Conservation (phyloP, 2,329 filamentous ascomycete species). For the Calcarisporium arbuscula region DNA sequence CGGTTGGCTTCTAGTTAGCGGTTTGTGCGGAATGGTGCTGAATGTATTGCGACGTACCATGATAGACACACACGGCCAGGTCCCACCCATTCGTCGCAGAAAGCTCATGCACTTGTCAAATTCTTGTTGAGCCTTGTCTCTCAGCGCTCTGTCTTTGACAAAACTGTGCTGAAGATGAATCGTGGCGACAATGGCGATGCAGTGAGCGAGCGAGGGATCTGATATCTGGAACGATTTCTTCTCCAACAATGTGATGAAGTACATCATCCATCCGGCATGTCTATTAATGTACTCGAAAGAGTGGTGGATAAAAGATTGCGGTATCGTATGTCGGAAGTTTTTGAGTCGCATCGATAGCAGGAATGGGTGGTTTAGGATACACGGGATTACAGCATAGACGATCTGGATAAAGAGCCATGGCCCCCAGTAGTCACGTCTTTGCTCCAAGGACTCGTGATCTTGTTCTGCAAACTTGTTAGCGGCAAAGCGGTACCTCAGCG, state of each 20-base stretch:
- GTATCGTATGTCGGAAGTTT: conserved; percentile 45
- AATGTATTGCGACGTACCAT: conserved; percentile 22
- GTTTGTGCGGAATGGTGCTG: background rate
- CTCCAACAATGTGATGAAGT: conserved; percentile 41
- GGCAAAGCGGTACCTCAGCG: conserved; percentile 43
- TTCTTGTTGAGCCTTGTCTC: conserved; percentile 16
- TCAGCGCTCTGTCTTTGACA: conserved; percentile 20
- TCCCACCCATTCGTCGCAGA: conserved; percentile 15
- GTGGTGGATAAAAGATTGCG: conserved; percentile 48
- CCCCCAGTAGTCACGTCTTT: conserved; percentile 44
- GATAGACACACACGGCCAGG: conserved; percentile 17
- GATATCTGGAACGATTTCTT: conserved; percentile 35
- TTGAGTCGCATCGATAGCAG: conserved; percentile 44
- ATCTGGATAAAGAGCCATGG: conserved; percentile 47
- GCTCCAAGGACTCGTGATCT: conserved; percentile 32
- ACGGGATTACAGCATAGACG: conserved; percentile 45
- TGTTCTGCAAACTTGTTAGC: conserved; percentile 39
- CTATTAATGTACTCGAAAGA: conserved; percentile 44
- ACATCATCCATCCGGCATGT: conserved; percentile 47
- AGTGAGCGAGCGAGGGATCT: conserved; percentile 29
- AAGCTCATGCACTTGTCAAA: conserved; percentile 22
- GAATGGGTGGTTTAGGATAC: conserved; percentile 48
- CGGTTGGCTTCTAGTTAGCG: background rate
- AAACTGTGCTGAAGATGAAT: conserved; percentile 49
- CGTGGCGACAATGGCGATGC: conserved; percentile 45